Percentiles rank a stretch among this genome's conserved stretches.
These are phyloP conservation scores for Pouteria campechiana DNA, from an alignment of 179 eudicot genomes.

Conservation along the genomic window DNA sequence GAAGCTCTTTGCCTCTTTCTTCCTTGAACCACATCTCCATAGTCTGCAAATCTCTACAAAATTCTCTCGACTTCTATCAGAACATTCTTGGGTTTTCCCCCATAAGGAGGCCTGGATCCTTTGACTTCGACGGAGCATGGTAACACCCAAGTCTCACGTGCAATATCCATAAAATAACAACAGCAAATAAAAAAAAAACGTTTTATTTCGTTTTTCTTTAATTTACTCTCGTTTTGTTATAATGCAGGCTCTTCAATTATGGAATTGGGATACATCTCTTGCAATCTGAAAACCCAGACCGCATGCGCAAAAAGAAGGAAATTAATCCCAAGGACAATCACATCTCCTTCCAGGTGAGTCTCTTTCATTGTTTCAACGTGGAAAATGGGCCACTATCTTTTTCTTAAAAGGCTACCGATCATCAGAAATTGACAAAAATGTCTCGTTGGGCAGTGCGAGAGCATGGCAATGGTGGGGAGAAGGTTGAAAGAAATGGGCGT, in stretches of 20 bases:
- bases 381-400: no score
- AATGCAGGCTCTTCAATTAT: slow-evolving; percentile 53
- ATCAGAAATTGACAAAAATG: neutral
- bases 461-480: slow-evolving; percentile 27
- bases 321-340: slow-evolving; percentile 82
- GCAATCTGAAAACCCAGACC: slow-evolving; percentile 39
- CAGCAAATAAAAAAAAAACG: no score
- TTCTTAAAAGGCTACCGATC: neutral
- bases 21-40: slow-evolving; percentile 73
- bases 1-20: slow-evolving; percentile 46
- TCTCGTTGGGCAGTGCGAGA: slow-evolving; percentile 29
- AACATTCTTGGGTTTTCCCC: slow-evolving; percentile 69
- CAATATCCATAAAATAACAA: no score
- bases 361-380: slow-evolving; percentile 1
- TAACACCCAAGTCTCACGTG: no score
- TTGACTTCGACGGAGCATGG: slow-evolving; percentile 85
- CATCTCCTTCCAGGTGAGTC: slow-evolving; percentile 68
- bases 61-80: slow-evolving; percentile 61
- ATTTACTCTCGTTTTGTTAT: neutral
- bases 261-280: slow-evolving; percentile 79
- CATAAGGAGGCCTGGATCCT: slow-evolving; percentile 54
- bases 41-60: slow-evolving; percentile 49
- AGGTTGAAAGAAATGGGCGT: slow-evolving; percentile 30
- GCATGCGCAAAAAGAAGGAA: slow-evolving; percentile 20
- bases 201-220: neutral